These are phyloP conservation scores for Lenzites betulinus DNA, from an alignment of 768 basidiomycete species.

Conservation along the genomic window DNA sequence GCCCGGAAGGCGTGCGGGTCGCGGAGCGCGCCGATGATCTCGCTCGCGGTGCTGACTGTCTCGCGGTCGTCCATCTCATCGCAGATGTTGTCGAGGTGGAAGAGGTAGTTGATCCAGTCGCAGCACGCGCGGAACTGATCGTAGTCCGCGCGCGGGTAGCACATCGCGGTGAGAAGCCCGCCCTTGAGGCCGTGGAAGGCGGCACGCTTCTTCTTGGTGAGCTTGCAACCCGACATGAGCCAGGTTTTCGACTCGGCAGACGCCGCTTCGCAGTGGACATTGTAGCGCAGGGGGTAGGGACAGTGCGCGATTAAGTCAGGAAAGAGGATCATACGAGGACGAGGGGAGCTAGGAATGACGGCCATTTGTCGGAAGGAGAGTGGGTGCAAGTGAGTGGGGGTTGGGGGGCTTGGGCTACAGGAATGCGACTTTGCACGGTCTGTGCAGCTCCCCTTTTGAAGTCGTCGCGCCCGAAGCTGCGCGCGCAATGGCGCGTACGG, in stretches of 20 bases:
- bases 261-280: slow-evolving; percentile 58
- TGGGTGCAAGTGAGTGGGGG: too few relatives aligned
- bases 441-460: too few relatives aligned
- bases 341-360: too few relatives aligned
- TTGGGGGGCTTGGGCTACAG: too few relatives aligned
- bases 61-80: slow-evolving; percentile 82
- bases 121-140: slow-evolving; percentile 65
- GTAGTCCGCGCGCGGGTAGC: slow-evolving; percentile 55
- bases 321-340: too few relatives aligned
- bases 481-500: too few relatives aligned
- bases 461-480: too few relatives aligned
- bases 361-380: too few relatives aligned
- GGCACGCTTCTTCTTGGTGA: slow-evolving; percentile 50
- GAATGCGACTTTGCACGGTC: too few relatives aligned
- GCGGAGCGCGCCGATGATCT: slow-evolving; percentile 70
- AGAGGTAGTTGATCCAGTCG: slow-evolving; percentile 75
- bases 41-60: too few relatives aligned
- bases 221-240: slow-evolving; percentile 59
- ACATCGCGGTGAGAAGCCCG: slow-evolving; percentile 67
- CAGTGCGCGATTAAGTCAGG: slow-evolving; percentile 79
- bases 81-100: slow-evolving; percentile 75
- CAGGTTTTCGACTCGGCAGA: slow-evolving; percentile 63
- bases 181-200: slow-evolving; percentile 66
- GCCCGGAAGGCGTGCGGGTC: too few relatives aligned
- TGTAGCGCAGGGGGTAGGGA: slow-evolving; percentile 53